These are phyloP conservation scores for Pelargonium fulgidum DNA, from an alignment of 441 rosid genomes.

Conservation along the genomic window DNA sequence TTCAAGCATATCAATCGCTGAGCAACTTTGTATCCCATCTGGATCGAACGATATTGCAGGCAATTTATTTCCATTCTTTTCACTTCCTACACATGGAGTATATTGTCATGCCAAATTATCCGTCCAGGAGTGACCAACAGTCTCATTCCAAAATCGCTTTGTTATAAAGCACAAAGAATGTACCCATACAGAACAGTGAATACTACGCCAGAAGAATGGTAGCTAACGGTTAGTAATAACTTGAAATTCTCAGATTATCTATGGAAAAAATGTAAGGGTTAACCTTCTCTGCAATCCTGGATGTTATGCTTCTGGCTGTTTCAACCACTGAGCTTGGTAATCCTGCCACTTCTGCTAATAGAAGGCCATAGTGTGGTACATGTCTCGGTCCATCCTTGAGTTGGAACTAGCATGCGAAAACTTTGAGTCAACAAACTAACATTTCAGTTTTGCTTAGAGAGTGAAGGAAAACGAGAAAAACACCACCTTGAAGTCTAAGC, in stretches of 20 bases:
- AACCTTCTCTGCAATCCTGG: conserved; percentile 61
- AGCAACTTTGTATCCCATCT: conserved; percentile 45
- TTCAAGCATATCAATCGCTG: conserved; percentile 70
- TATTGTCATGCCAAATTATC: not conserved
- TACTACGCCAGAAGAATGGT: not conserved
- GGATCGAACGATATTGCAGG: conserved; percentile 37
- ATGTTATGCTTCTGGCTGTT: conserved; percentile 65
- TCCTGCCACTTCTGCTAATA: conserved; percentile 85
- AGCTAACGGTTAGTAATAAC: not conserved
- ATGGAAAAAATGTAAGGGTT: not conserved
- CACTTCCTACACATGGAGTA: conserved; percentile 38
- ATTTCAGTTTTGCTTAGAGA: not conserved
- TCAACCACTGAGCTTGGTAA: conserved; percentile 77
- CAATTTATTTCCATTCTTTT: conserved; percentile 66
- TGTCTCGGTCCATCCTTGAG: conserved; percentile 68
- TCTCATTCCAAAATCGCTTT: too few species aligned
- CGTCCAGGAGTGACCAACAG: too few species aligned
- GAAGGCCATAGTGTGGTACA: conserved; percentile 84
- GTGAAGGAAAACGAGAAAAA: not conserved
- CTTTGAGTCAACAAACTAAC: conserved; percentile 16
- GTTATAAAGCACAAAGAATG: too few species aligned
- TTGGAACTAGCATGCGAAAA: conserved; percentile 49
- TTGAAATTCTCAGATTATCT: not conserved
- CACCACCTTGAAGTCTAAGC: conserved; percentile 82
- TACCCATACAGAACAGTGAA: too few species aligned